These are phyloP conservation scores for Carex parvula DNA, from an alignment of 176 grass and related monocot species.

Conservation along the genomic window DNA sequence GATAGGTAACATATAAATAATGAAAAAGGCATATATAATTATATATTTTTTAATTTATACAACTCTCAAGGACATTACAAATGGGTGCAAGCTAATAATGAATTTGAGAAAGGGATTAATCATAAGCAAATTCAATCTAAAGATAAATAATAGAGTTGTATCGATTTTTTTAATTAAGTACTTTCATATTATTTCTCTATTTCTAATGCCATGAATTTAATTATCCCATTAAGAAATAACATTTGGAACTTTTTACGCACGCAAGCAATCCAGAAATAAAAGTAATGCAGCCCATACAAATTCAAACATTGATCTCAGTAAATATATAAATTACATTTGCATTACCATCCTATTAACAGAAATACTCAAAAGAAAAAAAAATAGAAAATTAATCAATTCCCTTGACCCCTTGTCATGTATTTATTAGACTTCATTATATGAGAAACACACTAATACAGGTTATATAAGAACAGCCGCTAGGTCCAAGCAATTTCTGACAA, in stretches of 20 bases:
- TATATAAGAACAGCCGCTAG: slow-evolving; percentile 4
- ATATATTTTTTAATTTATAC: not conserved
- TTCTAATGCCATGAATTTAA: not conserved
- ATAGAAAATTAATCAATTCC: not conserved
- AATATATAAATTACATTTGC: not conserved
- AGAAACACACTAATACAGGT: not conserved
- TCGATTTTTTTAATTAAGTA: not conserved
- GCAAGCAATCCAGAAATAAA: not conserved
- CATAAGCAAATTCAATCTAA: not conserved
- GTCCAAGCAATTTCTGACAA: slow-evolving; percentile 22
- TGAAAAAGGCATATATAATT: not conserved
- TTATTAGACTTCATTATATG: not conserved
- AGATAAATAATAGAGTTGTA: not conserved
- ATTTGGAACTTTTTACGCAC: not conserved
- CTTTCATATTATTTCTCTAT: not conserved
- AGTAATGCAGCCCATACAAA: not conserved
- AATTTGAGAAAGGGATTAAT: not conserved
- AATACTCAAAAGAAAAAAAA: not conserved
- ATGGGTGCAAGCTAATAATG: not conserved
- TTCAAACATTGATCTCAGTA: not conserved
- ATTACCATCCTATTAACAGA: not conserved
- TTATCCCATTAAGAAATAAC: not conserved
- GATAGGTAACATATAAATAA: not conserved
- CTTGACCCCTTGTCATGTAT: not conserved
- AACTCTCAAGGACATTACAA: not conserved